Evolutionary conservation across 1,284 basidiomycete genomes (phyloP).

Genomic region (Moesziomyces antarcticus): DNA sequence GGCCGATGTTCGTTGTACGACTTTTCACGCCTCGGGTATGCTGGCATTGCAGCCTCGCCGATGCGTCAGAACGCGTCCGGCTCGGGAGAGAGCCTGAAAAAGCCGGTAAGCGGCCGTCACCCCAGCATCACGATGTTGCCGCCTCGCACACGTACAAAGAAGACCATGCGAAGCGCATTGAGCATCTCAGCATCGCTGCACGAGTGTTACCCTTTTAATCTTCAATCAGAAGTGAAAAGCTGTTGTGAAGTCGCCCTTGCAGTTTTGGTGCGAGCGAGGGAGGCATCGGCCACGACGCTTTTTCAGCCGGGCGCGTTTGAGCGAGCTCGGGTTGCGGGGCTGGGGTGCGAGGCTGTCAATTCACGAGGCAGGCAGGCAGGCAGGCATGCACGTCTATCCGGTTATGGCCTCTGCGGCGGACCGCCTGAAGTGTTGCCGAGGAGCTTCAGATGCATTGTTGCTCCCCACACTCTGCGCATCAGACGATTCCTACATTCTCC

Average conservation of each 20-base stretch:
- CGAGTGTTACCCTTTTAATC: neutral
- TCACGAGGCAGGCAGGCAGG: neutral
- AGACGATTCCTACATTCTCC: conserved; percentile 11
- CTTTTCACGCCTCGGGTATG: conserved; percentile 5
- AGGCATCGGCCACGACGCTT: neutral
- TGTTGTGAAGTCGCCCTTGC: no score
- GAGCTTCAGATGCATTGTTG: neutral
- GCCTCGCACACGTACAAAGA: no score
- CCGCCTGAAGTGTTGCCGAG: conserved; percentile 3
- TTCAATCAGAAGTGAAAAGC: no score
- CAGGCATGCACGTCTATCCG: conserved; percentile 4
- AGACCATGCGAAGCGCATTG: neutral
- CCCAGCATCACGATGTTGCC: no score
- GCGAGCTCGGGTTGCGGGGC: neutral
- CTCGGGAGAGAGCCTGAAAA: conserved; percentile 30
- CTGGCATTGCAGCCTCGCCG: neutral
- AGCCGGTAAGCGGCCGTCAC: conserved; percentile 15
- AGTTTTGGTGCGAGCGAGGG: neutral
- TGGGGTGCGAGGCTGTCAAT: neutral
- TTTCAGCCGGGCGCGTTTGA: neutral
- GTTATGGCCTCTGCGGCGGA: neutral
- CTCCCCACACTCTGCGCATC: neutral
- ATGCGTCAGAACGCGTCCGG: conserved; percentile 34
- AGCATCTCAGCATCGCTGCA: neutral
- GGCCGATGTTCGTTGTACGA: neutral